These are phyloP conservation scores for Penicillium sp. DNA, from an alignment of 2,329 filamentous ascomycete species.

Conservation along the genomic window DNA sequence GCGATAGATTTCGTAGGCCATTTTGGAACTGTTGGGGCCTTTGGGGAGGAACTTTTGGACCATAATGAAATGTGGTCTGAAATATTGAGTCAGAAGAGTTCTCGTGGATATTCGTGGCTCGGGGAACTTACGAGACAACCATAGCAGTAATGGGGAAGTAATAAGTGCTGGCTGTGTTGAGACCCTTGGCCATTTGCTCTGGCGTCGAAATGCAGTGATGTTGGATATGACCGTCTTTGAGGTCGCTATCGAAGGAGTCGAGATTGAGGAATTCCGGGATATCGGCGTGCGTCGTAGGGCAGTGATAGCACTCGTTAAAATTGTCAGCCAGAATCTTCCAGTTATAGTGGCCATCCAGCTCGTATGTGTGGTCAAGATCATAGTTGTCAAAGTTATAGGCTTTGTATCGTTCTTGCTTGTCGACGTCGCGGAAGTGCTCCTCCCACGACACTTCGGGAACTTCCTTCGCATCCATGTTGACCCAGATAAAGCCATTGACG, in stretches of 20 bases:
- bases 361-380: constrained; percentile 23
- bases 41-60: constrained; percentile 63
- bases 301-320: constrained; percentile 62
- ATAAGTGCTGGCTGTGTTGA: constrained; percentile 41
- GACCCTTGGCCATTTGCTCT: constrained; percentile 51
- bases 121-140: constrained; percentile 31
- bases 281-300: constrained; percentile 60
- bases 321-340: constrained; percentile 29
- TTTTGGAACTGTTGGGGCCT: constrained; percentile 52
- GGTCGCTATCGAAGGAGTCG: constrained; percentile 56
- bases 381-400: constrained; percentile 25
- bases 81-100: constrained; percentile 25
- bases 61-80: constrained; percentile 63
- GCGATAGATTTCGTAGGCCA: constrained; percentile 65
- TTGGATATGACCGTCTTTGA: constrained; percentile 52
- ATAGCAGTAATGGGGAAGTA: constrained; percentile 36
- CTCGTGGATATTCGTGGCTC: no score
- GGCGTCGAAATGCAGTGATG: constrained; percentile 52
- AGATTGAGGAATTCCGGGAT: constrained; percentile 60
- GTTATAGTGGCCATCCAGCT: constrained; percentile 25
- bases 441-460: constrained; percentile 24
- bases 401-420: constrained; percentile 25
- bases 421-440: constrained; percentile 23
- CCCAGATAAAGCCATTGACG: constrained; percentile 26
- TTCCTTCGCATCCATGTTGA: constrained; percentile 26